These are phyloP conservation scores for Tremella yokohamensis DNA, from an alignment of 768 basidiomycete species.

Conservation along the genomic window DNA sequence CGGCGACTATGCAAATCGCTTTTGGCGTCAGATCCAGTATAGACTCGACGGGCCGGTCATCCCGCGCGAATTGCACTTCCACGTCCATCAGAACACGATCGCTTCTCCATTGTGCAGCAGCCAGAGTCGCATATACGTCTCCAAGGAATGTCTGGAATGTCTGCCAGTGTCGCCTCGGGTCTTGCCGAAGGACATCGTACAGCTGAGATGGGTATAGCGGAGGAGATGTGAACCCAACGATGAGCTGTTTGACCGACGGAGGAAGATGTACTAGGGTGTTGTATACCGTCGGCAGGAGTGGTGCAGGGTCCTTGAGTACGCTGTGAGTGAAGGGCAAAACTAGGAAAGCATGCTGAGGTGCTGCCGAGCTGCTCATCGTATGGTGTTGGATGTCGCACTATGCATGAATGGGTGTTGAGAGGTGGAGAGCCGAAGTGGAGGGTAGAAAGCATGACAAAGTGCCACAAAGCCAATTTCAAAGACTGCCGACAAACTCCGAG, in stretches of 20 bases:
- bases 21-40: conserved; percentile 2
- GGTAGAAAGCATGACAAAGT: too few relatives aligned
- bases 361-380: too few relatives aligned
- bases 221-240: conserved; percentile 13
- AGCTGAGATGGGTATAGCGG: conserved; percentile 15
- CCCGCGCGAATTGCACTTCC: conserved; percentile 68
- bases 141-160: conserved; percentile 73
- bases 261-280: not conserved
- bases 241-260: not conserved
- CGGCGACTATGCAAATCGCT: not conserved
- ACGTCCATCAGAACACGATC: conserved; percentile 71
- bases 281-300: conserved; percentile 21
- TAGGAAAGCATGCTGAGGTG: conserved; percentile 9
- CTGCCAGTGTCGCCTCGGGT: conserved; percentile 56
- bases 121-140: conserved; percentile 66
- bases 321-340: conserved; percentile 34
- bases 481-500: conserved; percentile 8
- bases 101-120: conserved; percentile 66
- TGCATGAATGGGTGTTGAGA: too few relatives aligned
- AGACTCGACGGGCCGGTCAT: conserved; percentile 47
- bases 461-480: too few relatives aligned
- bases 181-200: conserved; percentile 11
- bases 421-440: too few relatives aligned
- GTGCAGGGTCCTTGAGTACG: conserved; percentile 3
- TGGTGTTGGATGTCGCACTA: too few relatives aligned